Base-by-base conservation (phyloP, 257 asterid genomes). In the Solanum gandarillasii region DNA sequence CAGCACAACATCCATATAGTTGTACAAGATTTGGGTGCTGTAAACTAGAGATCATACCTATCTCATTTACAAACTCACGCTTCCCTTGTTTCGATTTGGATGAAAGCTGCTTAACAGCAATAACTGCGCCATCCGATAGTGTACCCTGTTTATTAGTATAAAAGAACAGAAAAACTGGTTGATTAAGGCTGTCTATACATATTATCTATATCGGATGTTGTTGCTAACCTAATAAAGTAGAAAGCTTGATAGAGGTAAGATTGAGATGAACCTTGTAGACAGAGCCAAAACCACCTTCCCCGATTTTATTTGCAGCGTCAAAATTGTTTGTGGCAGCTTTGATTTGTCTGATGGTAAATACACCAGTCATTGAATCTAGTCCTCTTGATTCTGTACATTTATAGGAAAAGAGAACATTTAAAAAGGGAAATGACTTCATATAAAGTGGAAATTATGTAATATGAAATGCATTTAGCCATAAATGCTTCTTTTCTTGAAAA, bases 21-120 rank as follows among this genome's bases (percentile, higher is more conserved):
- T 23, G 90, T 79, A 91, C 93, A 62, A 91, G 93, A 85, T 91
- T 87, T 43, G 92, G 90, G 88, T 91, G 93, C 48, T 91, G 93
- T 34, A 91, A 83, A 79, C 91, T 91, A 85, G 93, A 88, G 67
- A 91, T 91, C 92, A 91, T 91, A 41, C 93, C 93, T 35, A 91
- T 91, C 90, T 91, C 93, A 83, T 87, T 91, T 35, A 91, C 87
- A 32, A 91, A 91, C 79, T 91, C 93, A 9, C 91, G 91, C 29
- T 91, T 90, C 34, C 92, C 92, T 83, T 90, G 92, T 88, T 81
- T 91, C 9, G 92, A 91, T 83, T 89, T 91, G 87, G 93, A 87
- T 6, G 93, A 91, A 70, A 91, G 89, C 73, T 91, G 91, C 76
- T 91, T 91, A 72, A 91, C 91, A 74, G 93, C 93, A 34, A 91